A percentile compares a stretch with the other conserved stretches of the same genome.
Evolutionary conservation across 2,329 filamentous ascomycete genomes (phyloP).

Genomic region (Pestalotiopsis sp.): DNA sequence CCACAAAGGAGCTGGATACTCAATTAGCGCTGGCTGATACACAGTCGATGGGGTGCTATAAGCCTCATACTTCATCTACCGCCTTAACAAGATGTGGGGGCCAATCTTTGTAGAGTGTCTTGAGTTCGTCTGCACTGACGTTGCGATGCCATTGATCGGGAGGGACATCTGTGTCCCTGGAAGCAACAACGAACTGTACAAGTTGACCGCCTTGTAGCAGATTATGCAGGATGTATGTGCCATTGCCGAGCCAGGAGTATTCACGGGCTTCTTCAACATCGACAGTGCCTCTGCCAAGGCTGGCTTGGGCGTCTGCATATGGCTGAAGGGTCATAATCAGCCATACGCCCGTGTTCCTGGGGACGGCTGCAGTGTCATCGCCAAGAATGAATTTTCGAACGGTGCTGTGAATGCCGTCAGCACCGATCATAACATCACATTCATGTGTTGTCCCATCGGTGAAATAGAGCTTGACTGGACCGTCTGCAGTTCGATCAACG

Average conservation of each 20-base stretch:
- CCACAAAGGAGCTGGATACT: slow-evolving; percentile 22
- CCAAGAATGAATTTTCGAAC: slow-evolving; percentile 4
- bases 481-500: background rate
- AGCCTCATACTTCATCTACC: slow-evolving; percentile 21
- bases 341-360: slow-evolving; percentile 23
- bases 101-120: slow-evolving; percentile 19
- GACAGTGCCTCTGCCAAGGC: slow-evolving; percentile 19
- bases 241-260: slow-evolving; percentile 23
- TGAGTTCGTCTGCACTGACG: slow-evolving; percentile 22
- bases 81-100: slow-evolving; percentile 23
- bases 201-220: slow-evolving; percentile 20
- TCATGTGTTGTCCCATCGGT: slow-evolving; percentile 8
- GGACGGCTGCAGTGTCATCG: slow-evolving; percentile 22
- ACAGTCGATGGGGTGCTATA: background rate
- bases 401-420: slow-evolving; percentile 15
- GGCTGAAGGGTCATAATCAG: slow-evolving; percentile 23
- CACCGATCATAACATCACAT: slow-evolving; percentile 16
- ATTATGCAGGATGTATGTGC: slow-evolving; percentile 20
- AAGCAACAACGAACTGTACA: slow-evolving; percentile 22
- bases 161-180: slow-evolving; percentile 16
- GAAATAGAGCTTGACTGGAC: background rate
- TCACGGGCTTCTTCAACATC: slow-evolving; percentile 23
- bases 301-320: slow-evolving; percentile 20
- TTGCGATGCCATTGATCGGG: slow-evolving; percentile 21
- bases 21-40: background rate